phyloP scores from a whole-genome alignment of 768 basidiomycete species.

The Xanthoconium stramineum region DNA sequence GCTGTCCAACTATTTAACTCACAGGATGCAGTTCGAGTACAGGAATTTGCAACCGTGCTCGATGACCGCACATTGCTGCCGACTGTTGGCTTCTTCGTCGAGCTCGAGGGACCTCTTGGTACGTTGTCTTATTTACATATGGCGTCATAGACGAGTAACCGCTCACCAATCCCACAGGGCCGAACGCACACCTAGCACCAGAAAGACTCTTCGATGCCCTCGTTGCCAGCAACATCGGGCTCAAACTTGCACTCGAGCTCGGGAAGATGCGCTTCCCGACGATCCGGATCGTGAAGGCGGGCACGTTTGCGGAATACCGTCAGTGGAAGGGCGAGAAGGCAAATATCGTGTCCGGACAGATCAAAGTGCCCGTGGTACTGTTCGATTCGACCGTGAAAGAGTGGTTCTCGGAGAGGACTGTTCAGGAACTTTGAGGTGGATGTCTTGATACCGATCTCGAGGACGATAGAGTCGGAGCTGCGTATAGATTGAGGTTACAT shows the following conservation, averaged over 20 bases:
- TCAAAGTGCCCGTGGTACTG: constrained; percentile 16
- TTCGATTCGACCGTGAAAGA: background rate
- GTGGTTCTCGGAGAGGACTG: constrained; percentile 20
- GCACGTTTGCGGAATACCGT: constrained; percentile 20
- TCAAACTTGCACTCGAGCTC: background rate
- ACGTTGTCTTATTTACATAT: background rate
- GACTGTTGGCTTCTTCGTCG: constrained; percentile 18
- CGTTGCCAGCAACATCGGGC: background rate
- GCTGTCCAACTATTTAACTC: background rate
- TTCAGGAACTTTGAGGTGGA: constrained; percentile 10
- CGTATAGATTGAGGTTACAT: no score
- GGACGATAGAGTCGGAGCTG: no score
- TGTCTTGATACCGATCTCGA: no score
- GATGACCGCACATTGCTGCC: constrained; percentile 10
- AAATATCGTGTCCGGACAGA: constrained; percentile 2
- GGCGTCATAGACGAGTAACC: background rate
- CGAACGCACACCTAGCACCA: background rate
- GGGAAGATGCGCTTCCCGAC: constrained; percentile 13
- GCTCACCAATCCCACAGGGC: constrained; percentile 5
- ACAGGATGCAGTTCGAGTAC: constrained; percentile 3
- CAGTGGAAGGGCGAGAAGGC: constrained; percentile 4
- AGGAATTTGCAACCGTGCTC: constrained; percentile 14
- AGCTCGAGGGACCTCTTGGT: constrained; percentile 11
- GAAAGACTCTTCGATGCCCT: constrained; percentile 12
- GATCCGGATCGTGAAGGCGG: constrained; percentile 18